Conservation (phyloP, 1,284 basidiomycete genomes). For the Microbotryum silenes-acaulis region DNA sequence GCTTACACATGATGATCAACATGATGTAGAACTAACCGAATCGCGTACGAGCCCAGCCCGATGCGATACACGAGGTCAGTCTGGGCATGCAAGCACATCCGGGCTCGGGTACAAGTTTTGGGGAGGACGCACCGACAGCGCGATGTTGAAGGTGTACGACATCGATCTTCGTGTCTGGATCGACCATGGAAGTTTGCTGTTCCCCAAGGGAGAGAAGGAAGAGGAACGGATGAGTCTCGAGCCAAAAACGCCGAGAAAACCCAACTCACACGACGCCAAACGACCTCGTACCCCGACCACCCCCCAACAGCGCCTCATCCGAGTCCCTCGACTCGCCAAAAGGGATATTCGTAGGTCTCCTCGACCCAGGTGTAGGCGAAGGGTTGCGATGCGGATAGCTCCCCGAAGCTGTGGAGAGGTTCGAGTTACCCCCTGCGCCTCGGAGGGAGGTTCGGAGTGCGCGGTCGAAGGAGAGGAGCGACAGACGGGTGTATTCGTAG, state of each 20-base stretch:
- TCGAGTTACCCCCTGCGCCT: slow-evolving; percentile 1
- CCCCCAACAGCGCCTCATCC: slow-evolving; percentile 4
- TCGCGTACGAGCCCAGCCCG: too few species aligned
- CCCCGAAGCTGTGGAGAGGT: background rate
- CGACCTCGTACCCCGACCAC: background rate
- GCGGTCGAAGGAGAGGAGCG: slow-evolving; percentile 20
- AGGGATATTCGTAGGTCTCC: background rate
- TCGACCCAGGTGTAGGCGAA: background rate
- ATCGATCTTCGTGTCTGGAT: background rate
- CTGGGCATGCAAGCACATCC: too few species aligned
- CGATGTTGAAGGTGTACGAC: slow-evolving; percentile 1
- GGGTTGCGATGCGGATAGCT: background rate
- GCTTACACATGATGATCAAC: slow-evolving; percentile 23
- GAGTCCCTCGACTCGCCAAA: background rate
- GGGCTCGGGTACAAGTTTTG: too few species aligned
- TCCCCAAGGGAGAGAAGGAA: background rate
- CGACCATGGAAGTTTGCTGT: background rate
- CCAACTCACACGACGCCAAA: slow-evolving; percentile 17
- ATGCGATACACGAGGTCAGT: too few species aligned
- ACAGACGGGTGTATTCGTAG: slow-evolving; percentile 20
- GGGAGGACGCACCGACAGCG: background rate
- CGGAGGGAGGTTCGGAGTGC: slow-evolving; percentile 17
- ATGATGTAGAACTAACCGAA: slow-evolving; percentile 20
- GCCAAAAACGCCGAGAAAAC: background rate
- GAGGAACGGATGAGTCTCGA: background rate